Evolutionary conservation across 2,329 filamentous ascomycete genomes (phyloP), one percentile per base, ranked within the genome.

Genomic region (Apiospora hydei): DNA sequence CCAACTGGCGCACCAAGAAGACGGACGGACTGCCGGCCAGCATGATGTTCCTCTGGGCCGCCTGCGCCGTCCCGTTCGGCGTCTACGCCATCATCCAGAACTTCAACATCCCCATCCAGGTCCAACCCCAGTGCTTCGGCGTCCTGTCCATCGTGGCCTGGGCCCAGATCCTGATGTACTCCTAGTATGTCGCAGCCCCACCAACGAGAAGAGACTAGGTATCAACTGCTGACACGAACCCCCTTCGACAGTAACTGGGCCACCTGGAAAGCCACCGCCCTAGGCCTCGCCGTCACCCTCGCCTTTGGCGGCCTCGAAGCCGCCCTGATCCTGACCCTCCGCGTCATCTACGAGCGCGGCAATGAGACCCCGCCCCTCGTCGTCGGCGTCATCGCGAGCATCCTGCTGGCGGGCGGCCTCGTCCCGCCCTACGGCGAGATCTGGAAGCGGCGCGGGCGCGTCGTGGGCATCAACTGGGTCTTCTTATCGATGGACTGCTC

Each of bases 1-100:
- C 88, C 72, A 92, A 91, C 77, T 91, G 88, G 85, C 83, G 84
- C 26, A 85, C 82, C 16, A 91, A 92, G 77, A 86, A 85, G 73
- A 91, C 89, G 0, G 89, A 91, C 51, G 90, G 90, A 2, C 80
- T 92, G 2, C 90, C 90, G 0, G 85, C 84, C 0, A 76, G 80
- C 26, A 92, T 92, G 89, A 87, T 91, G 83, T 88, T 91, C 73
- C 79, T 91, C 0, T 92, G 90, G 89, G 89, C 87, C n/a, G 77
- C 85, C 44, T 89, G 88, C 86, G 83, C 82, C 57, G 80, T 84
- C 4, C 83, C 84, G 0, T 83, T 85, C 51, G 84, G 83, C 4
- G 78, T 80, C 4, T 85, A 85, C 69, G 77, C 79, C 26, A 74
- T 84, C 30, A 78, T 78, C 6, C 83, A 85, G 71, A 81, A 82